Base-by-base conservation (phyloP, 2,329 filamentous ascomycete genomes). In the Arthrobotrys megalospora region DNA sequence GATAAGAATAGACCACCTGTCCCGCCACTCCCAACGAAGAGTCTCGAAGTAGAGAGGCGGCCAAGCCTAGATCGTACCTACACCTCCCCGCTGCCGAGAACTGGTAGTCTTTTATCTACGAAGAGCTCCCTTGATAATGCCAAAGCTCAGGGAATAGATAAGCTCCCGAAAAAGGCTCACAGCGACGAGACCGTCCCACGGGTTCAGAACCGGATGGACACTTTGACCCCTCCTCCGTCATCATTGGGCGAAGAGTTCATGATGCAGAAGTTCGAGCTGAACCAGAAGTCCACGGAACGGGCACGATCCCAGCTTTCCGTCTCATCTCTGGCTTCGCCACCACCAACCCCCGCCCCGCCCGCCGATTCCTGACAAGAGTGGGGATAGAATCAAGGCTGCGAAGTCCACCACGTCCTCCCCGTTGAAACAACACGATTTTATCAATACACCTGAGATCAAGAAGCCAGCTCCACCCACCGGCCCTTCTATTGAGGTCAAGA, bases 1-100 rank as follows among this genome's bases (percentile, higher is more conserved):
- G 76, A 73, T 19, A 79, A 75, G 52, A 79, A 75, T 45, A 41
- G 76, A n/a, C 88, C 89, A 12, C 88, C 89, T 70, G 89, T 89
- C 62, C 86, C 76, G 21, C 65, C 76, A 41, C 48, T 79, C 32
- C 76, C 76, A 8, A 47, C 36, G 28, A 72, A 75, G 43, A 36
- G n/a, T 16, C 50, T 73, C 10, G 76, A 73, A 28, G 12, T 53
- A n/a, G 76, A 79, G 32, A 69, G 76, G 14, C 63, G 76, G 8
- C 76, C 76, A 53, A 79, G 76, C n/a, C 21, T 78, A 1, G 76
- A 79, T 21, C 68, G 76, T 14, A 79, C 52, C 14, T 79, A 69
- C 43, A 69, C 69, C 5, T 64, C 67, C 10, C 76, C 76, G 16
- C 34, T 79, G 16, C 68, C 69, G 4, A 75, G 76, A 48, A 73